Evolutionary conservation across 805 yeast genomes (phyloP), one percentile per base, ranked within the genome.

Genomic region (Clavispora carvajalis): DNA sequence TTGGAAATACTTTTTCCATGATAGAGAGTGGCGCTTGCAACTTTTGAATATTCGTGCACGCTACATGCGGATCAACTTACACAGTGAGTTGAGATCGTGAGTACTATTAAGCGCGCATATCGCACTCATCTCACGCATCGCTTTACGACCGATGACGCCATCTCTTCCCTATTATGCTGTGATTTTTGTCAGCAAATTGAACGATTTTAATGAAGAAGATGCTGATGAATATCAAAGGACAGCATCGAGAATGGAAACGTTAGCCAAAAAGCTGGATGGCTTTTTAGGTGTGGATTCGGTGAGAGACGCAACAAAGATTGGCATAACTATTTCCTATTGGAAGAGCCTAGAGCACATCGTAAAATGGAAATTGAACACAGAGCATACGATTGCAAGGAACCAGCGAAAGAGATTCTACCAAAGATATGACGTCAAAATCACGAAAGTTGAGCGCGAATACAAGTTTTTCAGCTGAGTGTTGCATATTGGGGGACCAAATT

Each of bases 321-420:
- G 54, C 4, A 50, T 52, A 10, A 52, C 54, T 2, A 18, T 52
- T 5, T 47, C 52, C 17, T 52, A 46, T 34, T 52, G 54, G 55
- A 31, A 38, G 19, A 45, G 45, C 16, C 34, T 34, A 19, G 34
- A 33, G 8, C 33, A 46, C 13, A 52, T 52, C 5, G 7, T 15
- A 2, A 36, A 43, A 9, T 52, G 53, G 53, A 52, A 48, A 34
- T 13, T 26, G 15, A 48, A 52, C 23, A 25, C 40, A 10, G 52
- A 48, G 34, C 56, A 52, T 36, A 31, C 41, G 17, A 29, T 41
- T 9, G 56, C 52, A 52, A 48, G 39, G 16, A 34, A 25, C 30
- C 33, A 28, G 50, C 51, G 41, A 23, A 17, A 22, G 6, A 33
- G 10, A 16, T 44, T 44, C 41, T 51, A 51, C 28, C 17, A 25